Evolutionary conservation across 345 rosid species (phyloP).

Genomic region (Populus pruinosa): DNA sequence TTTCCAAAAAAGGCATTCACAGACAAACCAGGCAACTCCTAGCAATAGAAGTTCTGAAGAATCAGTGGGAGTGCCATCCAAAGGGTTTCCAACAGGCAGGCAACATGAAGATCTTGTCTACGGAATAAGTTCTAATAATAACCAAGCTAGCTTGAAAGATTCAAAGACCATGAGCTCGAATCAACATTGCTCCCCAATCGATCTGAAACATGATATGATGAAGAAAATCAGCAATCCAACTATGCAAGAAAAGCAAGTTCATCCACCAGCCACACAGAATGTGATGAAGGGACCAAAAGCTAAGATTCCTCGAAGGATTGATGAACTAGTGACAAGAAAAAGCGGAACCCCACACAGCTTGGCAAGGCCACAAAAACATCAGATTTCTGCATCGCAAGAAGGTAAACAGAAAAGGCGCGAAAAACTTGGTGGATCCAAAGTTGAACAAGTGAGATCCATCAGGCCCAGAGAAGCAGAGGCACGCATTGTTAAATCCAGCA

Average conservation of each 20-base stretch:
- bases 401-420: slow-evolving; percentile 32
- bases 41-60: slow-evolving; percentile 32
- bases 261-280: slow-evolving; percentile 20
- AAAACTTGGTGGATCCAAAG: slow-evolving; percentile 19
- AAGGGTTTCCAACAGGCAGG: slow-evolving; percentile 17
- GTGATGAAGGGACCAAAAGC: slow-evolving; percentile 26
- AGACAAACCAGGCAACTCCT: slow-evolving; percentile 29
- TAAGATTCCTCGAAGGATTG: slow-evolving; percentile 33
- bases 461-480: slow-evolving; percentile 34
- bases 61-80: slow-evolving; percentile 17
- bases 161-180: slow-evolving; percentile 13
- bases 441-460: slow-evolving; percentile 23
- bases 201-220: slow-evolving; percentile 20
- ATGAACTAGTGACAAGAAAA: slow-evolving; percentile 35
- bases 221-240: slow-evolving; percentile 12
- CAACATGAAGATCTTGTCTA: slow-evolving; percentile 17
- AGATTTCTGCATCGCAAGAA: slow-evolving; percentile 32
- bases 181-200: slow-evolving; percentile 17
- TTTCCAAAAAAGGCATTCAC: slow-evolving; percentile 32
- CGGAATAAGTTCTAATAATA: slow-evolving; percentile 13
- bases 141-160: slow-evolving; percentile 19
- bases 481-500: slow-evolving; percentile 19
- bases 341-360: slow-evolving; percentile 29
- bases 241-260: slow-evolving; percentile 31
- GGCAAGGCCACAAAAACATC: slow-evolving; percentile 32